These are phyloP conservation scores for Chaetomium cochliodes DNA, from an alignment of 495 filamentous ascomycete genomes.

Conservation along the genomic window DNA sequence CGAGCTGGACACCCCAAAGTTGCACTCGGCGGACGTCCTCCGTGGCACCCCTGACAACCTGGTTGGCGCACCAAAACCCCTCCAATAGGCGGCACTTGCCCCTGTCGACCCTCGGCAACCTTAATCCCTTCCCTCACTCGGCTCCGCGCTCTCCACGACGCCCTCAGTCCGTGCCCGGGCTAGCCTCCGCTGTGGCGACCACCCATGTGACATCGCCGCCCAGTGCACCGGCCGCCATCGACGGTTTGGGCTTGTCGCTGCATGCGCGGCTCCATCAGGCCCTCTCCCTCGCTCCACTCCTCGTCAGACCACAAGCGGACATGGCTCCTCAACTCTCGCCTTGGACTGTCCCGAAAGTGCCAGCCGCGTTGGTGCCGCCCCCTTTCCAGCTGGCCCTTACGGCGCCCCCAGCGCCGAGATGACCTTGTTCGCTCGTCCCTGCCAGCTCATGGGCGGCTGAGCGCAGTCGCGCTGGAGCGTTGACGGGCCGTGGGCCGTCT, in stretches of 20 bases:
- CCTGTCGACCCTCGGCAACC: slow-evolving; percentile 29
- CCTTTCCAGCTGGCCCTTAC: slow-evolving; percentile 2
- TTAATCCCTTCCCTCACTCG: slow-evolving; percentile 32
- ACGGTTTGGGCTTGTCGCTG: slow-evolving; percentile 29
- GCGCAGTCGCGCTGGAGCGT: slow-evolving; percentile 21
- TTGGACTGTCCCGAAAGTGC: slow-evolving; percentile 8
- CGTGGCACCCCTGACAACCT: slow-evolving; percentile 24
- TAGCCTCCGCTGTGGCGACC: slow-evolving; percentile 18
- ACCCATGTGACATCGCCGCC: slow-evolving; percentile 30
- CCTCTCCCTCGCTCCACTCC: slow-evolving; percentile 17
- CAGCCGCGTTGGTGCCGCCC: slow-evolving; percentile 4
- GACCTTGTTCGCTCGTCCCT: slow-evolving; percentile 20
- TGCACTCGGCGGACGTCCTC: slow-evolving; percentile 36
- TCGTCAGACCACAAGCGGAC: slow-evolving; percentile 19
- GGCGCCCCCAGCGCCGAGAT: slow-evolving; percentile 4
- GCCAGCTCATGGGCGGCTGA: neutral
- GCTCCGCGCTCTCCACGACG: slow-evolving; percentile 26
- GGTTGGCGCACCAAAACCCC: slow-evolving; percentile 4
- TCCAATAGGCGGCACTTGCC: slow-evolving; percentile 36
- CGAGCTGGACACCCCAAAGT: slow-evolving; percentile 19
- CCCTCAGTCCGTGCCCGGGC: slow-evolving; percentile 21
- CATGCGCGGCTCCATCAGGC: slow-evolving; percentile 11
- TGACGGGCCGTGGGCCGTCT: slow-evolving; percentile 36
- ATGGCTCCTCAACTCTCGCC: slow-evolving; percentile 15
- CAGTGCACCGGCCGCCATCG: slow-evolving; percentile 21